Conservation (phyloP, 2,329 filamentous ascomycete species). For the Claviceps paspali region DNA sequence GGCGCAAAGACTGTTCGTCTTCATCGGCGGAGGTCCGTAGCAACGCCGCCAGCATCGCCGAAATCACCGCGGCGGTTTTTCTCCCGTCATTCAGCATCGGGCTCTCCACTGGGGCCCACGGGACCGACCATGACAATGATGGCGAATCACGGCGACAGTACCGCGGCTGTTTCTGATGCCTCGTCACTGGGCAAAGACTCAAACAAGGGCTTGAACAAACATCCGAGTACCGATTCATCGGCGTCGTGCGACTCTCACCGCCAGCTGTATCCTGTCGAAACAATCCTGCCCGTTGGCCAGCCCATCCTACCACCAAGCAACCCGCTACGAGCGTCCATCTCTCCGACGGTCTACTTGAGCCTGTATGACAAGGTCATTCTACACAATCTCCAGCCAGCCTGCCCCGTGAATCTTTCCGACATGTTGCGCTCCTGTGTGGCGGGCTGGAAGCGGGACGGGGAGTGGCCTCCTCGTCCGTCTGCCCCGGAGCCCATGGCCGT, state of each 20-base stretch:
- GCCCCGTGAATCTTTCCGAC: conserved; percentile 75
- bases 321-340: conserved; percentile 63
- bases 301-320: conserved; percentile 61
- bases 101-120: conserved; percentile 20
- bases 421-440: conserved; percentile 68
- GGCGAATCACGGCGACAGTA: conserved; percentile 16
- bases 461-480: conserved; percentile 60
- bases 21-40: conserved; percentile 29
- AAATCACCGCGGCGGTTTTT: conserved; percentile 35
- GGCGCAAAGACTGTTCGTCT: conserved; percentile 49
- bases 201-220: conserved; percentile 17
- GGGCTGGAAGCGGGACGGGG: conserved; percentile 85
- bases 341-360: conserved; percentile 55
- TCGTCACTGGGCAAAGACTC: conserved; percentile 26
- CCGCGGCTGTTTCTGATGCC: conserved; percentile 25
- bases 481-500: conserved; percentile 22
- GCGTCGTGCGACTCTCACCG: conserved; percentile 11
- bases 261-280: conserved; percentile 35
- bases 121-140: conserved; percentile 11
- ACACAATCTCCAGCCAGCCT: conserved; percentile 64
- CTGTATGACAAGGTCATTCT: conserved; percentile 85
- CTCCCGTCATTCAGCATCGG: conserved; percentile 30
- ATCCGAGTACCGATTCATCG: conserved; percentile 19
- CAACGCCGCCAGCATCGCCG: conserved; percentile 27
- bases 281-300: conserved; percentile 54